Evolutionary conservation across 495 filamentous ascomycete species (phyloP).

Genomic region (Friedmanniomyces simplex): DNA sequence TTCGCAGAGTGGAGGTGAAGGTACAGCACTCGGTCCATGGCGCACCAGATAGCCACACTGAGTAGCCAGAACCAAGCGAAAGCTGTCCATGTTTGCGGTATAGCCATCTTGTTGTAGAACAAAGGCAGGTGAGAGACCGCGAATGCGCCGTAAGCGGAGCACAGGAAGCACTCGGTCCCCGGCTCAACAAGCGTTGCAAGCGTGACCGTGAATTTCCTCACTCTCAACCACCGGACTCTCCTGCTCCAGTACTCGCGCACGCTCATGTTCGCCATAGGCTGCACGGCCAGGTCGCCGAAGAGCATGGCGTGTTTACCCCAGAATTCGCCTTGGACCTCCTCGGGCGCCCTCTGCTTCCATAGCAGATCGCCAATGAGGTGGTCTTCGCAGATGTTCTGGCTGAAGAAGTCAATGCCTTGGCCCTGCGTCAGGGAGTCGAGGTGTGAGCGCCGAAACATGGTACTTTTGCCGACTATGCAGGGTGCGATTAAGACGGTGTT

Average conservation of each 20-base stretch:
- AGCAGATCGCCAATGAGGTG: conserved; percentile 89
- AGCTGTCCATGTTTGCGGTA: conserved; percentile 57
- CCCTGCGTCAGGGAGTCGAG: conserved; percentile 63
- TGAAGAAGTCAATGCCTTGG: conserved; percentile 81
- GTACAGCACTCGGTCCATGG: conserved; percentile 63
- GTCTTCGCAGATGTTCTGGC: conserved; percentile 93
- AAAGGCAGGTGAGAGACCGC: conserved; percentile 63
- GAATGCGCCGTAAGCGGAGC: conserved; percentile 68
- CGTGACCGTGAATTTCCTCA: conserved; percentile 86
- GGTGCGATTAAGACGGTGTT: conserved; percentile 85
- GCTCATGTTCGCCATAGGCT: conserved; percentile 78
- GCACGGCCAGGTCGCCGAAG: conserved; percentile 75
- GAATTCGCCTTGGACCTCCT: conserved; percentile 38
- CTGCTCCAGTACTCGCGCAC: conserved; percentile 69
- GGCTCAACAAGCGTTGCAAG: conserved; percentile 89
- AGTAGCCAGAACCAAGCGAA: conserved; percentile 57
- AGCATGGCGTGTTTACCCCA: conserved; percentile 68
- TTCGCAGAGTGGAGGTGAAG: conserved; percentile 57
- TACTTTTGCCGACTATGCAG: conserved; percentile 93
- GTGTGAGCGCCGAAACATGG: conserved; percentile 93
- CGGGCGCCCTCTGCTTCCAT: conserved; percentile 52
- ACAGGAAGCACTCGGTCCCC: conserved; percentile 80
- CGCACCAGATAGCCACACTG: conserved; percentile 59
- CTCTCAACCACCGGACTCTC: conserved; percentile 81
- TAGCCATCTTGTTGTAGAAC: conserved; percentile 42